phyloP scores from a whole-genome alignment of 805 yeast genomes.

The Metschnikowia vanudenii region DNA sequence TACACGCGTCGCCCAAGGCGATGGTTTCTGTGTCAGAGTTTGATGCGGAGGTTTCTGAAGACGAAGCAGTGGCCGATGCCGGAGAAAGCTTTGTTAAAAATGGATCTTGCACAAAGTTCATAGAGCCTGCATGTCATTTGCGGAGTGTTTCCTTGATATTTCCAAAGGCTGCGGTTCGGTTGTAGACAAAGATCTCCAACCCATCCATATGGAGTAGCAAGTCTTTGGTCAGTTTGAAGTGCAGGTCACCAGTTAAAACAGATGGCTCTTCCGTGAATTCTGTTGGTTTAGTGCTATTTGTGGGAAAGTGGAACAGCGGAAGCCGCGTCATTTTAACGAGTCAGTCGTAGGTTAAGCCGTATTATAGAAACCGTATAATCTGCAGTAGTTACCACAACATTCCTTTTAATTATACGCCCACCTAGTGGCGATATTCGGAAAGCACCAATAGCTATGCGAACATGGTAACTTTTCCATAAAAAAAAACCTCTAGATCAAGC shows the following conservation, averaged over 20 bases:
- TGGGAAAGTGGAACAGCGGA: constrained; percentile 30
- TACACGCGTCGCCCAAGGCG: neutral
- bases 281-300: constrained; percentile 5
- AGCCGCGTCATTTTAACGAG: constrained; percentile 44
- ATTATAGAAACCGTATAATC: constrained; percentile 70
- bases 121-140: constrained; percentile 5
- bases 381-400: constrained; percentile 66
- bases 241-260: constrained; percentile 27
- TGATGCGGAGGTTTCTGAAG: neutral
- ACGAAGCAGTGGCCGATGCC: neutral
- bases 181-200: constrained; percentile 77
- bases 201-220: constrained; percentile 66
- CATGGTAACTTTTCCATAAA: constrained; percentile 61
- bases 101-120: neutral
- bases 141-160: constrained; percentile 46
- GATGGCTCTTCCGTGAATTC: constrained; percentile 1
- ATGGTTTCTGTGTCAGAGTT: neutral
- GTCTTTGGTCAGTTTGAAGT: constrained; percentile 53
- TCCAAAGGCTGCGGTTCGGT: constrained; percentile 76
- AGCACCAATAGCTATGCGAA: constrained; percentile 67
- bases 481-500: constrained; percentile 45
- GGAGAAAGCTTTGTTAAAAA: neutral
- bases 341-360: constrained; percentile 83
- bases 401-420: constrained; percentile 78
- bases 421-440: constrained; percentile 75